Evolutionary conservation across 345 rosid genomes (phyloP), one percentile per base, ranked within the genome.

Genomic region (Clarkia xantiana): DNA sequence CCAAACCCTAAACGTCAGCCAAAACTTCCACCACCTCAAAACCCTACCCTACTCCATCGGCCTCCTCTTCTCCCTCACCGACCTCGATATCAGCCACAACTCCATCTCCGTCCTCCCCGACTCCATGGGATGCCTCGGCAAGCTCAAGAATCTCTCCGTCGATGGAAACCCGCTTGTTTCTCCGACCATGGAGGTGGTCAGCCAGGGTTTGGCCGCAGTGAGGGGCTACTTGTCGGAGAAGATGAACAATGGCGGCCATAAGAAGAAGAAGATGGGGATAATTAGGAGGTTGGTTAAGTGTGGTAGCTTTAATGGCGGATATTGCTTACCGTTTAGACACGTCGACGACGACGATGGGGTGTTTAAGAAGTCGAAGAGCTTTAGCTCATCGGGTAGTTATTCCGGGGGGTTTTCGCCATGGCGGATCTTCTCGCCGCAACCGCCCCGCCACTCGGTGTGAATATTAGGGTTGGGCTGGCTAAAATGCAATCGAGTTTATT

Each of bases 131-230:
- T 82, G 94, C 63, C 76, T 89, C 45, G 72, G 73, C 62, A 75
- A 69, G 77, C 65, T 85, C 6, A 67, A 76, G 38, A 82, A 75
- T 70, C 80, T 89, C 1, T 40, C 69, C 10, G 78, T 82, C 1
- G 83, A 89, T 57, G 97, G 97, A 15, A 89, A 89, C 72, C 95
- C 95, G 0, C 73, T 89, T 0, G 71, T 72, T 19, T 82, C 87
- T 0, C 94, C 95, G 0, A 86, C 95, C 0, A 29, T 60, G 52
- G 94, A 82, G 62, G 83, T 89, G 11, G 68, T 78, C 51, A 89
- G 74, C 67, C 77, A 60, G 19, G 73, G 93, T 22, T 49, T 88
- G 62, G 71, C 53, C 0, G 66, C 77, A 0, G 80, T 84, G 18
- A 84, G 71, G 61, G 82, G 68, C 69, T 88, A 82, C 62, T 54